Percentiles rank a stretch among this genome's conserved stretches.
Evolutionary conservation across 2,329 filamentous ascomycete species (phyloP).

Genomic region (Magnaporthales sp.): DNA sequence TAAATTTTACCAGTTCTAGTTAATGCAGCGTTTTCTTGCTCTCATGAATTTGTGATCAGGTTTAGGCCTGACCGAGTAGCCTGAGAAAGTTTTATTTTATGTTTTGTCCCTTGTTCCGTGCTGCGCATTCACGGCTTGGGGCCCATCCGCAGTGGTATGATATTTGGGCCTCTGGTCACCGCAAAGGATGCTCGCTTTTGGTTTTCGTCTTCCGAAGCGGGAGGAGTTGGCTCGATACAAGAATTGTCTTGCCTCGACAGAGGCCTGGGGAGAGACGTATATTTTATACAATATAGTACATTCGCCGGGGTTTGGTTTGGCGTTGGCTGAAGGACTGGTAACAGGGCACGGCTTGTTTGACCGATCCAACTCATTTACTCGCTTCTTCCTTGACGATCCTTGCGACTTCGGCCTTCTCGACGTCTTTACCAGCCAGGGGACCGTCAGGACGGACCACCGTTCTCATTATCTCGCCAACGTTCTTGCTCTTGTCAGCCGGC

Average conservation of each 20-base stretch:
- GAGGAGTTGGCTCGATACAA: neutral
- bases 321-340: neutral
- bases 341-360: neutral
- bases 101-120: neutral
- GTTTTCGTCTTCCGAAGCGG: neutral
- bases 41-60: neutral
- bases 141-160: neutral
- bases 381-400: constrained; percentile 49
- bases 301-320: neutral
- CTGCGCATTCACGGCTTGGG: neutral
- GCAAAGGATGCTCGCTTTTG: too few species aligned
- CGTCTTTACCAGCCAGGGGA: constrained; percentile 51
- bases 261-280: neutral
- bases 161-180: neutral
- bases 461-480: constrained; percentile 57
- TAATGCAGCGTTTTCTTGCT: neutral
- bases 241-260: neutral
- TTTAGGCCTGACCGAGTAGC: neutral
- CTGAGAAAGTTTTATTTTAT: neutral
- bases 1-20: neutral
- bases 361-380: neutral
- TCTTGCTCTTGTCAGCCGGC: constrained; percentile 37
- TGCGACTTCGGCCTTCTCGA: constrained; percentile 53
- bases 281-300: neutral
- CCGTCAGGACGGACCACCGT: constrained; percentile 41